These are phyloP conservation scores for Tulasnella sp. DNA, from an alignment of 768 basidiomycete species.

Conservation along the genomic window DNA sequence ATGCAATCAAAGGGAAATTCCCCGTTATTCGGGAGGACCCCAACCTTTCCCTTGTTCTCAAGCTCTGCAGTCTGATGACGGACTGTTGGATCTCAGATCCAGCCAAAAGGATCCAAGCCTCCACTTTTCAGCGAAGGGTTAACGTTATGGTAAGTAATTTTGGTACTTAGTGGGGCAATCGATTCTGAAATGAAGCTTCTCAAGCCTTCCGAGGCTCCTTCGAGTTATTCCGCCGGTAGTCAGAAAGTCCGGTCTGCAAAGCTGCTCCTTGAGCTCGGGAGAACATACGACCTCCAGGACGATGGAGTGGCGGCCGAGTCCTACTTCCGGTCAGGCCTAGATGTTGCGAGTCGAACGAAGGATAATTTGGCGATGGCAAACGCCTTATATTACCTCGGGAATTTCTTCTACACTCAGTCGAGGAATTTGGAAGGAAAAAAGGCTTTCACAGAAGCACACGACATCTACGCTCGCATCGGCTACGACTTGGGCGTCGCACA, in stretches of 20 bases:
- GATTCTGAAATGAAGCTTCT: neutral
- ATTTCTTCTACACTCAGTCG: no score
- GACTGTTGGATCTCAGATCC: neutral
- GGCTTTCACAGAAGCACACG: no score
- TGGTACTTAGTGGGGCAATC: neutral
- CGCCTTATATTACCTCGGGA: no score
- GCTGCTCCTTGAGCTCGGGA: neutral
- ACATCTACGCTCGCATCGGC: no score
- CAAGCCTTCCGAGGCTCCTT: neutral
- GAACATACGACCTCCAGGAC: neutral
- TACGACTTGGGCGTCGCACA: neutral
- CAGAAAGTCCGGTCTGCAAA: neutral
- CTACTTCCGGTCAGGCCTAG: neutral
- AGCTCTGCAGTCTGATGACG: neutral
- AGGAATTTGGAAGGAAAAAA: no score
- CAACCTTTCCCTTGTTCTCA: neutral
- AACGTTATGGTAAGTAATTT: neutral
- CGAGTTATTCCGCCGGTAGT: no score
- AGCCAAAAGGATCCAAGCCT: neutral
- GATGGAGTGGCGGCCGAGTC: no score
- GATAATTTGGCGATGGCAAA: no score
- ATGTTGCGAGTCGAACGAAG: neutral
- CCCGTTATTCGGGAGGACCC: neutral
- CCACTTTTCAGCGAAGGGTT: neutral
- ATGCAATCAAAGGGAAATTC: neutral